Evolutionary conservation across 345 rosid species (phyloP).

Genomic region (Acer yangbiense): DNA sequence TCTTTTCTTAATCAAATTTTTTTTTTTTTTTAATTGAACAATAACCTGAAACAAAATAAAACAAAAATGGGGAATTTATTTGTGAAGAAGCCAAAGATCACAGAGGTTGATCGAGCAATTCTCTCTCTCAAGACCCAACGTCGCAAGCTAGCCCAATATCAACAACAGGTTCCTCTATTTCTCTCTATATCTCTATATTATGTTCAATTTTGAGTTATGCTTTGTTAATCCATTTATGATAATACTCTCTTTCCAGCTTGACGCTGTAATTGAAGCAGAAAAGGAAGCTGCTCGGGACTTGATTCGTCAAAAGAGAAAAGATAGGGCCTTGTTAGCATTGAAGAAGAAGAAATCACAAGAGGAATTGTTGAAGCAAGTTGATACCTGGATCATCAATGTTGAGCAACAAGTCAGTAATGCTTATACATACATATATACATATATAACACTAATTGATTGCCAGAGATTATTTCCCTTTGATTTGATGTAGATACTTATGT

Average conservation of each 20-base stretch:
- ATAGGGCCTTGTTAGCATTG: slow-evolving; percentile 85
- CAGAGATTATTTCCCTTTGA: not conserved
- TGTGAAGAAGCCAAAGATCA: slow-evolving; percentile 94
- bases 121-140: slow-evolving; percentile 95
- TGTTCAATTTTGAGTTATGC: not conserved
- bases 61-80: slow-evolving; percentile 77
- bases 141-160: slow-evolving; percentile 90
- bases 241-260: slow-evolving; percentile 50
- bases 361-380: slow-evolving; percentile 88
- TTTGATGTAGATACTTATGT: not conserved
- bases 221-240: not conserved
- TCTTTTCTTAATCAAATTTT: not conserved
- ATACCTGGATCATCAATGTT: slow-evolving; percentile 89
- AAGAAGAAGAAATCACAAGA: slow-evolving; percentile 96
- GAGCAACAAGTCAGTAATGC: slow-evolving; percentile 80
- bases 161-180: slow-evolving; percentile 61
- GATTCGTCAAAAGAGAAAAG: slow-evolving; percentile 82
- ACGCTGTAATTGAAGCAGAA: slow-evolving; percentile 82
- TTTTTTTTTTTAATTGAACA: too few species aligned
- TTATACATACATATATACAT: too few species aligned
- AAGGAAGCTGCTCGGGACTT: slow-evolving; percentile 87
- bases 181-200: not conserved
- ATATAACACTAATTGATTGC: too few species aligned
- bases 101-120: slow-evolving; percentile 88
- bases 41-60: not conserved